Conservation (phyloP, 176 grass and related monocot species). For the Areca catechu region DNA sequence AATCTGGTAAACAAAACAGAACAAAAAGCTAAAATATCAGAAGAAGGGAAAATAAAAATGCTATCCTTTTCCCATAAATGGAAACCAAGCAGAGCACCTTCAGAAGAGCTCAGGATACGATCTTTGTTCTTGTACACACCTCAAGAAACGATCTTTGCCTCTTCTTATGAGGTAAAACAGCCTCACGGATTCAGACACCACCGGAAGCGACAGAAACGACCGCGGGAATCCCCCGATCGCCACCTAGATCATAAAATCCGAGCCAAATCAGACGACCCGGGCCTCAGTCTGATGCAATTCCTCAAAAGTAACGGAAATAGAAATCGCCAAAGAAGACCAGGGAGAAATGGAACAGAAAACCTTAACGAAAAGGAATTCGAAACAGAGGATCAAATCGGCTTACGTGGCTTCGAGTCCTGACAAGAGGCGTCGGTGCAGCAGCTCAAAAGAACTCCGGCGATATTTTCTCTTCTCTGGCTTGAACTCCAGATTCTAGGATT, state of each 20-base stretch:
- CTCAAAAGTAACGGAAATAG: background rate
- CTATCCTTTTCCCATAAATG: background rate
- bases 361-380: too few relatives aligned
- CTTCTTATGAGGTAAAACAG: too few relatives aligned
- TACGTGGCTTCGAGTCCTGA: background rate
- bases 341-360: background rate
- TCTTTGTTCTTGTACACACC: background rate
- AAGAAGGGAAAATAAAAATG: background rate
- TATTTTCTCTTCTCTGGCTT: too few relatives aligned
- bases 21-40: background rate
- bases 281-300: background rate
- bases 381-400: too few relatives aligned
- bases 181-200: too few relatives aligned
- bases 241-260: background rate
- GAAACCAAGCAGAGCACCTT: background rate
- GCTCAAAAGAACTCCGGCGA: too few relatives aligned
- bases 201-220: too few relatives aligned
- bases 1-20: background rate
- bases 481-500: background rate
- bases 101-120: slow-evolving; percentile 3
- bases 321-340: too few relatives aligned
- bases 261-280: background rate
- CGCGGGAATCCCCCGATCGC: too few relatives aligned
- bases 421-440: too few relatives aligned
- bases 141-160: too few relatives aligned